These are phyloP conservation scores for Lobosporangium transversale DNA, from an alignment of 192 early-diverging fungal species.

Conservation along the genomic window DNA sequence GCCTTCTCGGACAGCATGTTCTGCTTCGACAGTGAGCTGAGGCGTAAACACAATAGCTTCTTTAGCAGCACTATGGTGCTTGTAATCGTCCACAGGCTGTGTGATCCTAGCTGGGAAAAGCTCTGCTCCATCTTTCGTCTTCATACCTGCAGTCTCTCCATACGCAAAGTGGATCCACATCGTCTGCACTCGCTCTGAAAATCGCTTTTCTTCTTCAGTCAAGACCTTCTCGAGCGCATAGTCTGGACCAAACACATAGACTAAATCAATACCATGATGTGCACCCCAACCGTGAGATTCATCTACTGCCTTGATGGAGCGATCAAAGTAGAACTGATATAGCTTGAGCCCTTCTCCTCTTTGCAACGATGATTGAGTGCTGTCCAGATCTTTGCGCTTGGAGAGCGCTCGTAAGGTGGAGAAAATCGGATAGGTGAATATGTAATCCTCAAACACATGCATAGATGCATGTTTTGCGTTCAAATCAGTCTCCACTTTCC, in stretches of 20 bases:
- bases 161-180: constrained; percentile 41
- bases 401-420: constrained; percentile 26
- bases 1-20: constrained; percentile 1
- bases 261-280: constrained; percentile 40
- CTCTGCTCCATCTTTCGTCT: neutral
- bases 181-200: constrained; percentile 13
- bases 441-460: constrained; percentile 3
- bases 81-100: constrained; percentile 14
- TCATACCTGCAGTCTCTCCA: neutral
- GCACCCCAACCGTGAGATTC: constrained; percentile 5
- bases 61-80: constrained; percentile 12
- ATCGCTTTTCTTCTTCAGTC: constrained; percentile 13
- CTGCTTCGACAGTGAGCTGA: neutral
- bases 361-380: no score
- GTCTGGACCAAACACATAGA: constrained; percentile 36
- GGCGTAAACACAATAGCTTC: constrained; percentile 22
- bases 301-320: constrained; percentile 10
- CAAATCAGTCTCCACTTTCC: constrained; percentile 5
- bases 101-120: constrained; percentile 2
- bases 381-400: constrained; percentile 21
- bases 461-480: constrained; percentile 3
- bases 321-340: constrained; percentile 34
- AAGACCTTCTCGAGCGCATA: constrained; percentile 8
- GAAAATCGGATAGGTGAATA: constrained; percentile 11
- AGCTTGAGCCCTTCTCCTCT: no score